These are phyloP conservation scores for Pseudonitzschia pungens DNA, from an alignment of 108 stramenopile genomes.

Conservation along the genomic window DNA sequence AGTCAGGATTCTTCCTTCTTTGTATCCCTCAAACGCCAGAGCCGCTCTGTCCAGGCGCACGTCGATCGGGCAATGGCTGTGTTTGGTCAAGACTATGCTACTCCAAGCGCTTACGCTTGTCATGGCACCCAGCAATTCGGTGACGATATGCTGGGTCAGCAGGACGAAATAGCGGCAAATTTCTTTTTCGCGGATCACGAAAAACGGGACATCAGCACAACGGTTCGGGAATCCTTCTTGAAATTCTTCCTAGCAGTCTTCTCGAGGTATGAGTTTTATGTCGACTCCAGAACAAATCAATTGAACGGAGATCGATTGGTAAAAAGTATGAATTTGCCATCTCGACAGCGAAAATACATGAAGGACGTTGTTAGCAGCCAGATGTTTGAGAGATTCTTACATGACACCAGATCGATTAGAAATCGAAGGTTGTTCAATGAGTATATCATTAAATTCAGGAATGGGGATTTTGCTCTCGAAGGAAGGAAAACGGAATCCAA, in stretches of 20 bases:
- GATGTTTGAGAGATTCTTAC: slow-evolving; percentile 75
- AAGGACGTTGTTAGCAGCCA: slow-evolving; percentile 42
- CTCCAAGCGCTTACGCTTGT: background rate
- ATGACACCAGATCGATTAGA: slow-evolving; percentile 19
- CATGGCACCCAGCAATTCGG: background rate
- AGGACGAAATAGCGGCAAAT: slow-evolving; percentile 19
- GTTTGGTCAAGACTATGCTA: slow-evolving; percentile 6
- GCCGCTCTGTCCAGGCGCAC: slow-evolving; percentile 25
- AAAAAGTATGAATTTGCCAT: background rate
- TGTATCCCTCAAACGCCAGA: slow-evolving; percentile 18
- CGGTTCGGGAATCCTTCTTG: slow-evolving; percentile 67
- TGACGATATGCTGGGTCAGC: slow-evolving; percentile 18
- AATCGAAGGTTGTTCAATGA: slow-evolving; percentile 83
- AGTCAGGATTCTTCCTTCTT: slow-evolving; percentile 10
- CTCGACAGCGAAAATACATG: slow-evolving; percentile 27
- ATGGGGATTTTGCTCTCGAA: background rate
- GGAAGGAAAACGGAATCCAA: background rate
- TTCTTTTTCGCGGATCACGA: slow-evolving; percentile 11
- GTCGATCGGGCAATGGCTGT: slow-evolving; percentile 7
- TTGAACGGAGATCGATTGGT: slow-evolving; percentile 14
- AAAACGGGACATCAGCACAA: background rate
- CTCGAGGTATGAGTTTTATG: slow-evolving; percentile 44
- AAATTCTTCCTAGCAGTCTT: slow-evolving; percentile 72
- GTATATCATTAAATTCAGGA: slow-evolving; percentile 38
- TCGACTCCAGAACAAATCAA: slow-evolving; percentile 40